A percentile compares a stretch with the other conserved stretches of the same genome.
These are phyloP conservation scores for Haberlea rhodopensis DNA, from an alignment of 257 asterid genomes.

Conservation along the genomic window DNA sequence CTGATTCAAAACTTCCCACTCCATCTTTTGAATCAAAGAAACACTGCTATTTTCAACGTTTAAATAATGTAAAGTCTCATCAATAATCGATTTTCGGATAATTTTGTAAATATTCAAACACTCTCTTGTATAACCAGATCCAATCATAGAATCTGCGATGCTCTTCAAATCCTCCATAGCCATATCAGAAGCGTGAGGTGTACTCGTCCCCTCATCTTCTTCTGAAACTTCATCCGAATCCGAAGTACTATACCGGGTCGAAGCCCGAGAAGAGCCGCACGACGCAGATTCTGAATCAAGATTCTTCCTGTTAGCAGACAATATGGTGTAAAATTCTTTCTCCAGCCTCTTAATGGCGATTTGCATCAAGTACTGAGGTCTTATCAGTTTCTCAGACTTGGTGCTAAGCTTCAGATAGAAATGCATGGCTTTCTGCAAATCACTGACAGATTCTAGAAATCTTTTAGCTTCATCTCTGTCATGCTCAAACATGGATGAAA, in stretches of 20 bases:
- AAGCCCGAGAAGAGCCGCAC: too few species aligned
- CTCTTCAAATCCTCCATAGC: conserved; percentile 50
- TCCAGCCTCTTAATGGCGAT: conserved; percentile 65
- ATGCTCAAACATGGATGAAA: conserved; percentile 38
- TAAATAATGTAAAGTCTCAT: conserved; percentile 59
- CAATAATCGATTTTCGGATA: conserved; percentile 62
- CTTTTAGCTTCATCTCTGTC: conserved; percentile 39
- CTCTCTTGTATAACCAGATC: conserved; percentile 66
- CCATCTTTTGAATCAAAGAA: conserved; percentile 67
- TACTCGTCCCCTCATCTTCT: conserved; percentile 30
- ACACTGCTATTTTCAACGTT: conserved; percentile 54
- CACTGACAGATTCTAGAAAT: conserved; percentile 43
- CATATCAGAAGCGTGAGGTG: conserved; percentile 27
- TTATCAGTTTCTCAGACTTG: conserved; percentile 37
- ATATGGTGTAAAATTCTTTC: conserved; percentile 51
- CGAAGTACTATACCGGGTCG: conserved; percentile 38
- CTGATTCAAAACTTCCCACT: conserved; percentile 52
- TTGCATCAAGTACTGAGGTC: conserved; percentile 66
- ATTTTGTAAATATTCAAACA: conserved; percentile 57
- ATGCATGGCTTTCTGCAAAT: conserved; percentile 56
- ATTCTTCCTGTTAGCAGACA: conserved; percentile 42
- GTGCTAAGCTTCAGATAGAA: conserved; percentile 37
- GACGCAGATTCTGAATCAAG: conserved; percentile 65
- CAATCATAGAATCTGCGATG: conserved; percentile 75
- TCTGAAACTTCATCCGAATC: conserved; percentile 44